Evolutionary conservation across 805 yeast genomes (phyloP).

Genomic region (Saturnispora saitoi): DNA sequence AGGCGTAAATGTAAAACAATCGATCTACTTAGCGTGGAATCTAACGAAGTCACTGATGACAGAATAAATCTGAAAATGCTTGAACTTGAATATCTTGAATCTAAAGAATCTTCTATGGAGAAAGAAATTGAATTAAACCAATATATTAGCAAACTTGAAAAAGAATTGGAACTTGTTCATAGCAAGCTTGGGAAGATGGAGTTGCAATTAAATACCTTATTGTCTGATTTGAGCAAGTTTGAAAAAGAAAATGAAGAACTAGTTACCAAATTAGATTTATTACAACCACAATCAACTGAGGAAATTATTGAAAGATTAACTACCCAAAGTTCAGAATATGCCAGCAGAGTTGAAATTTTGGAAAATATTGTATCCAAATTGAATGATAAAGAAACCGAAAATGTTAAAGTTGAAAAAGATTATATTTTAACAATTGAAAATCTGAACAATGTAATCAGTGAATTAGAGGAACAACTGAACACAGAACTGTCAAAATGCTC

Average conservation of each 20-base stretch:
- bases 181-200: background rate
- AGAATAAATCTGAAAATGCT: constrained; percentile 23
- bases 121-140: constrained; percentile 1
- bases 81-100: background rate
- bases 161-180: constrained; percentile 8
- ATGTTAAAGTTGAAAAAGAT: constrained; percentile 34
- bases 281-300: constrained; percentile 7
- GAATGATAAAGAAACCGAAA: constrained; percentile 30
- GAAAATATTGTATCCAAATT: constrained; percentile 20
- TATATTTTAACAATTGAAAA: constrained; percentile 37
- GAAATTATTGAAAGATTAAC: constrained; percentile 12
- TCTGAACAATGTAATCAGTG: constrained; percentile 31
- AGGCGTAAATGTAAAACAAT: constrained; percentile 27
- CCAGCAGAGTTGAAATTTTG: constrained; percentile 4
- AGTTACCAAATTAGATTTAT: constrained; percentile 12
- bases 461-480: constrained; percentile 14
- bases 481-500: background rate
- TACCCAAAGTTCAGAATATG: constrained; percentile 29
- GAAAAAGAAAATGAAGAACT: background rate
- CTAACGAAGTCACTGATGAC: constrained; percentile 20
- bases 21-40: constrained; percentile 19
- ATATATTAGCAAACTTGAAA: constrained; percentile 19
- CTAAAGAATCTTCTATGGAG: constrained; percentile 23
- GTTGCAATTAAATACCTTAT: background rate
- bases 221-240: background rate